phyloP scores from a whole-genome alignment of 1,284 basidiomycete species.

The Moesziomyces aphidis region DNA sequence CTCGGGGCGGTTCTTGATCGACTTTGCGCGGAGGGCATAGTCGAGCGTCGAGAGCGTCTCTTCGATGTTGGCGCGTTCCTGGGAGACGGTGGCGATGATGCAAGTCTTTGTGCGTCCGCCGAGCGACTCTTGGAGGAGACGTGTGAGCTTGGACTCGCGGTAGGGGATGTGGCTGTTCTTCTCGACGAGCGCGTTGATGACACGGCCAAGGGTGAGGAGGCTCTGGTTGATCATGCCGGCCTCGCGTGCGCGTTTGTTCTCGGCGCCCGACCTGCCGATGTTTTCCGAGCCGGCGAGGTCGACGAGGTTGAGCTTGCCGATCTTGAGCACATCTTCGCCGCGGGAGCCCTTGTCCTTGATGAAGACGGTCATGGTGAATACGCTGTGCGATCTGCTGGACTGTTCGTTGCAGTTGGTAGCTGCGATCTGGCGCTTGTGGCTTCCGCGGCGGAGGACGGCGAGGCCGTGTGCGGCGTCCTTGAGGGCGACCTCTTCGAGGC shows the following conservation, averaged over 20 bases:
- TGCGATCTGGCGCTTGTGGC: conserved; percentile 89
- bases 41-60: conserved; percentile 98
- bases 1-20: conserved; percentile 95
- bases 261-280: conserved; percentile 94
- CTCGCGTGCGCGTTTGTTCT: conserved; percentile 92
- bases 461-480: conserved; percentile 87
- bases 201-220: conserved; percentile 91
- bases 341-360: conserved; percentile 81
- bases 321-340: conserved; percentile 87
- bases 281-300: conserved; percentile 98
- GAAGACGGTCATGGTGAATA: conserved; percentile 96
- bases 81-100: conserved; percentile 84
- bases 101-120: conserved; percentile 99
- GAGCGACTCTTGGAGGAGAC: conserved; percentile 96
- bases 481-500: conserved; percentile 89
- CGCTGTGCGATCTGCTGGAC: conserved; percentile 94
- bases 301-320: conserved; percentile 96
- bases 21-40: conserved; percentile 95
- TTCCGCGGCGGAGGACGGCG: conserved; percentile 86
- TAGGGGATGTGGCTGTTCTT: conserved; percentile 90
- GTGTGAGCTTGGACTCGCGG: conserved; percentile 85
- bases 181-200: conserved; percentile 97
- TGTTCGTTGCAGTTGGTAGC: conserved; percentile 98
- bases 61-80: conserved; percentile 79
- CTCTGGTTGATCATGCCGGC: conserved; percentile 99